Evolutionary conservation across 352 stramenopile species (phyloP).

Genomic region (Pythium phragmiticola): DNA sequence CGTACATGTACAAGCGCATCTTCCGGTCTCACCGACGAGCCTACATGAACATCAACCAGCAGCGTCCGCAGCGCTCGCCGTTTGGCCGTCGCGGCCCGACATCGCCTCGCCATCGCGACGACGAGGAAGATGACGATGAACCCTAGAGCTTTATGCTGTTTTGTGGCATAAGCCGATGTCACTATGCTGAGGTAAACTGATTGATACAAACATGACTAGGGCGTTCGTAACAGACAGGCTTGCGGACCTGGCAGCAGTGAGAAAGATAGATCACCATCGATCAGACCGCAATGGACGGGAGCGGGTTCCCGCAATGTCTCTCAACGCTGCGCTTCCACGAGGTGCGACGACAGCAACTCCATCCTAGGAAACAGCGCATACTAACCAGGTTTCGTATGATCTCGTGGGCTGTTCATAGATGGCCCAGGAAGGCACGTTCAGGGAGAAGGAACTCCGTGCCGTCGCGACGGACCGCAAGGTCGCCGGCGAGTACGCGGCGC

Average conservation of each 20-base stretch:
- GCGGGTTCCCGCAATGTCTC: slow-evolving; percentile 55
- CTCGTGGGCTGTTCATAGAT: slow-evolving; percentile 20
- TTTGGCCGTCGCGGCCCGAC: slow-evolving; percentile 22
- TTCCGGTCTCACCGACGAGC: slow-evolving; percentile 53
- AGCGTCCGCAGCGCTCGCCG: slow-evolving; percentile 32
- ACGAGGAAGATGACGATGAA: slow-evolving; percentile 43
- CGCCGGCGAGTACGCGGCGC: slow-evolving; percentile 37
- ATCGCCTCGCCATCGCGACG: slow-evolving; percentile 28
- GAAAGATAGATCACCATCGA: slow-evolving; percentile 10
- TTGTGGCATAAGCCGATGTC: slow-evolving; percentile 9
- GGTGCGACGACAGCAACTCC: slow-evolving; percentile 28
- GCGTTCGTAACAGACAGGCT: slow-evolving; percentile 13
- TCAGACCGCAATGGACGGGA: slow-evolving; percentile 20
- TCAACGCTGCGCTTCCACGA: slow-evolving; percentile 63
- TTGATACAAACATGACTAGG: slow-evolving; percentile 6
- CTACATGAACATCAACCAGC: slow-evolving; percentile 75
- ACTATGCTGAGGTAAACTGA: slow-evolving; percentile 1
- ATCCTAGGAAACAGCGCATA: not conserved
- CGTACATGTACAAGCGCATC: slow-evolving; percentile 70
- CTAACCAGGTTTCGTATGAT: not conserved
- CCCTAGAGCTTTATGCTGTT: not conserved
- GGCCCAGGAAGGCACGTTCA: slow-evolving; percentile 28
- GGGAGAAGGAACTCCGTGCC: slow-evolving; percentile 40
- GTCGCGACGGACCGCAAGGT: slow-evolving; percentile 42
- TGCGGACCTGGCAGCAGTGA: too few relatives aligned